Conservation (phyloP, 139 green algal species). For the Spirogloea muscicola region DNA sequence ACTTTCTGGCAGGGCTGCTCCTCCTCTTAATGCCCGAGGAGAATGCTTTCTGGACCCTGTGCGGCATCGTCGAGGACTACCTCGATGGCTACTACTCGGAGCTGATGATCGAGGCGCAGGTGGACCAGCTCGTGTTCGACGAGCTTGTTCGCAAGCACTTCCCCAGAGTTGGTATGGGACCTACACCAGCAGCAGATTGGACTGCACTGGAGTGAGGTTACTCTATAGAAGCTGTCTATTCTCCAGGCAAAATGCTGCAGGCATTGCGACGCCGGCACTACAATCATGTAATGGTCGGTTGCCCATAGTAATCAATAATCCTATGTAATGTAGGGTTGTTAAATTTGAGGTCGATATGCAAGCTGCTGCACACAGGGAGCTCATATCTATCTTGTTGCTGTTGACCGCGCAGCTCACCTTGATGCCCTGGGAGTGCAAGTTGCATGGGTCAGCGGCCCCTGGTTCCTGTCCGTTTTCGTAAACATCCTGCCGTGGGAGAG, state of each 20-base stretch:
- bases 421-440: slow-evolving; percentile 44
- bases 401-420: slow-evolving; percentile 34
- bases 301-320: too few relatives aligned
- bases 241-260: too few relatives aligned
- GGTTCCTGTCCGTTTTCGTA: slow-evolving; percentile 86
- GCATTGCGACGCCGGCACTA: too few relatives aligned
- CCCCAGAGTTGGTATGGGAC: slow-evolving; percentile 55
- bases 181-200: too few relatives aligned
- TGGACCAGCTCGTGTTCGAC: slow-evolving; percentile 69
- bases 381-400: too few relatives aligned
- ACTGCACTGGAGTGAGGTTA: too few relatives aligned
- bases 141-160: slow-evolving; percentile 39
- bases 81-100: slow-evolving; percentile 73
- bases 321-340: too few relatives aligned
- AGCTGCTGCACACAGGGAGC: too few relatives aligned
- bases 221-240: too few relatives aligned
- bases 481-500: slow-evolving; percentile 81
- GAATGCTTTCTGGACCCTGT: slow-evolving; percentile 81
- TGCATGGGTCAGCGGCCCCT: slow-evolving; percentile 49
- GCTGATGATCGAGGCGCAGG: slow-evolving; percentile 71
- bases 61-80: slow-evolving; percentile 67
- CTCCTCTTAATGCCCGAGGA: slow-evolving; percentile 81
- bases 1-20: slow-evolving; percentile 79
- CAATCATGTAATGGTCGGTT: too few relatives aligned
- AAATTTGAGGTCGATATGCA: too few relatives aligned